A percentile compares a stretch with the other conserved stretches of the same genome.
phyloP scores from a whole-genome alignment of 192 early-diverging fungal genomes.

The Entrophospora sp. region DNA sequence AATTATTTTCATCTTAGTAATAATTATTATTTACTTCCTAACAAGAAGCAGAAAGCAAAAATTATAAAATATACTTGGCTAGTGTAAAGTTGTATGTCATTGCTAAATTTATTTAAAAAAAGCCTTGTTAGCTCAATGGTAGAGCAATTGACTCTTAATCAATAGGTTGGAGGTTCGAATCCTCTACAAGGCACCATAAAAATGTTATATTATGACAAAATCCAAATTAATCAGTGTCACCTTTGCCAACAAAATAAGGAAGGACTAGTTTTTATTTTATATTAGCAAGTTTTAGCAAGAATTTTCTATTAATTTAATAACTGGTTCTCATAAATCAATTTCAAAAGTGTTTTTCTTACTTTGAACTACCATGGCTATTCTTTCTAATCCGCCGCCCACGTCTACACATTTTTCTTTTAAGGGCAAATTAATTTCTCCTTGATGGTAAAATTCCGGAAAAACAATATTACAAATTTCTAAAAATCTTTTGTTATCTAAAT shows the following conservation, averaged over 20 bases:
- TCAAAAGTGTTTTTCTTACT: slow-evolving; percentile 43
- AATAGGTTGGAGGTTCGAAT: not conserved
- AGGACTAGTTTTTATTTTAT: too few species aligned
- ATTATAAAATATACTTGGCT: too few species aligned
- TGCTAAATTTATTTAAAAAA: too few species aligned
- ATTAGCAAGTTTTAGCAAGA: too few species aligned
- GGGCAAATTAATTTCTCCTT: slow-evolving; percentile 34
- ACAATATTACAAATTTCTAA: slow-evolving; percentile 59
- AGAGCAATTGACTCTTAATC: not conserved
- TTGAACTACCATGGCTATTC: slow-evolving; percentile 45
- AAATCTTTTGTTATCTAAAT: slow-evolving; percentile 36
- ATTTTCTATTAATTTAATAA: slow-evolving; percentile 27
- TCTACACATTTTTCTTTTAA: slow-evolving; percentile 47
- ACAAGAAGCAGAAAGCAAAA: too few species aligned
- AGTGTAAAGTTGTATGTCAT: too few species aligned
- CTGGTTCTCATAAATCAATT: slow-evolving; percentile 39
- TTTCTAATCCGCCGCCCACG: slow-evolving; percentile 51
- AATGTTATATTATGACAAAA: too few species aligned
- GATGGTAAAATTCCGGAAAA: slow-evolving; percentile 47
- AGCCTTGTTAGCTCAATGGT: slow-evolving; percentile 2
- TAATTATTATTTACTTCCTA: too few species aligned
- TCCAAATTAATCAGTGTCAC: too few species aligned
- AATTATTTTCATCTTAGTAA: too few species aligned
- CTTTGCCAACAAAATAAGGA: too few species aligned
- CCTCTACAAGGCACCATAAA: not conserved